Evolutionary conservation across 345 rosid species (phyloP), one percentile per base, ranked within the genome.

Genomic region (Draba incana): DNA sequence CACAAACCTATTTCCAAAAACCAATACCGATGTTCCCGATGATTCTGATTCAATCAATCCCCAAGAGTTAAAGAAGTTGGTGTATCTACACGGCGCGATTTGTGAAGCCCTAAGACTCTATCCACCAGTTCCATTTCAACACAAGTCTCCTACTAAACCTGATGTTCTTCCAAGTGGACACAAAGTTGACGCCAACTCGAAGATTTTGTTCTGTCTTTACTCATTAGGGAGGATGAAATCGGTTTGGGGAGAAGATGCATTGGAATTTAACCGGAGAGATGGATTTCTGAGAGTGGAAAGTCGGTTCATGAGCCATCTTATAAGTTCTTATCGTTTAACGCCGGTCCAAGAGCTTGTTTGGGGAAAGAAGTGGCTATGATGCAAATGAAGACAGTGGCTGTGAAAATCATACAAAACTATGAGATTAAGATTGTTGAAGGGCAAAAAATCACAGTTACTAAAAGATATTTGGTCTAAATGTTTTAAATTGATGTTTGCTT

Each of bases 161-260:
- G 79, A 76, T 3, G 66, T 70, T 44, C 75, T 76, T 57, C 79
- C 79, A 27, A 76, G 75, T 1, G 79, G 79, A 28, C 79, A 76
- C 71, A 69, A 41, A 57, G 75, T 76, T 2, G 63, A 76, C 1
- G 75, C 71, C 27, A 58, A 70, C 44, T 56, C 75, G n/a, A 76
- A 65, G 68, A 76, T 76, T 6, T 13, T 76, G 67, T 63, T 76
- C 44, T 56, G 71, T 46, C 53, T 70, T 13, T 76, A 76, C 52
- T 66, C 79, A 12, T 63, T 76, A 55, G 79, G 79, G 46, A 70
- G 79, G 10, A 76, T 76, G 79, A 63, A 62, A 56, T 41, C 74
- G 16, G 64, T 75, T 27, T 75, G 79, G 79, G 79, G 79, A 69
- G 75, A 75, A 41, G 76, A 76, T 50, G 75, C 71, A 0, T 42